Base-by-base conservation (phyloP, 768 basidiomycete species). In the Coprinopsis strossmayeri region DNA sequence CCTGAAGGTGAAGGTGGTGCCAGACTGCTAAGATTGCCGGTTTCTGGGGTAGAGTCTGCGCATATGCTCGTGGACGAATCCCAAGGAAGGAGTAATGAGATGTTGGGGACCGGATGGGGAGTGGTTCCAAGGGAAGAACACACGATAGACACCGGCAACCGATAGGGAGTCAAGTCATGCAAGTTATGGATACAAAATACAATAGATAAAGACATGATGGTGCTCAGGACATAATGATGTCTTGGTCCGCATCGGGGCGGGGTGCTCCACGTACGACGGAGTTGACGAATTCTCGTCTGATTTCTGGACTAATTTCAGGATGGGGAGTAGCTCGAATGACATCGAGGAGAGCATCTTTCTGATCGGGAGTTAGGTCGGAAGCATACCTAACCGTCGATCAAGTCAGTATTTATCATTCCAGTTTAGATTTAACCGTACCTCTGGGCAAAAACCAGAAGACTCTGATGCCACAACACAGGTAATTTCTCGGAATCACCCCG, bases 401-500 rank as follows among this genome's bases (percentile, higher is more conserved):
- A 18, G 2, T 52, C 23, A 17, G 9, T 9, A 48, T 27, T 12
- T 46, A 15, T 47, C 15, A 1, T 25, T 34, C 39, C 5, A 17
- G n/a, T n/a, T 13, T 15, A 25, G 30, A 27, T 17, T 26, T 23
- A 46, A 63, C 64, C 59, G 37, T 52, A 92, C 93, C 95, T 74
- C 67, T 99, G 96, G 32, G 80, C 82, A 63, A 98, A 97, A 2
- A 94, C 91, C 20, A 99, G 76, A 46, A 99, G 73, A 63, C 89
- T 91, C 67, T 99, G 96, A 64, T 99, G 91, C 96, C 96, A 99
- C 10, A 99, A 73, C 11, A 98, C 96, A n/a, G 96, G 95, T 25
- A 98, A 74, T 61, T 84, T 83, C 40, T 87, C 83, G 1, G 80
- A 69, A 42, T 90, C 87, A 21, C 81, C 85, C 41, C 80, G 73